Evolutionary conservation across 2,329 filamentous ascomycete species (phyloP), one percentile per base, ranked within the genome.

Genomic region (Annulohypoxylon truncatum): DNA sequence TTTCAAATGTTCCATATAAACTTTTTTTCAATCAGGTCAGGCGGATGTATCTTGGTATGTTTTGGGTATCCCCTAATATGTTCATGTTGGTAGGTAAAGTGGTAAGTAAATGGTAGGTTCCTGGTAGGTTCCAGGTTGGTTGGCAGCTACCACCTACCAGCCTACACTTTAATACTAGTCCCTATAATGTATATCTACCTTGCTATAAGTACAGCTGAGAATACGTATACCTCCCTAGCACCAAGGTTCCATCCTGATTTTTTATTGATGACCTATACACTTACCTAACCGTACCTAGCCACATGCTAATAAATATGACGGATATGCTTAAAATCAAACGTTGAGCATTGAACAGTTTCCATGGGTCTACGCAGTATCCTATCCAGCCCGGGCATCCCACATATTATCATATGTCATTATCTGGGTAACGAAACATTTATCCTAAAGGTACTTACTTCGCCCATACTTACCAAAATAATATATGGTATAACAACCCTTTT

Each of bases 171-270:
- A 47, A 55, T 53, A 53, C 24, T 26, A 31, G 10, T 4, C 28
- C 40, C 26, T 60, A 60, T 60, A 64, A 51, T 64, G 44, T 56
- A 64, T 56, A 56, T 57, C 29, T 66, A 56, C 56, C 61, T 64
- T 55, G 56, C 22, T 56, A 64, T 64, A 64, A 56, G 61, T 61
- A n/a, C n/a, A 61, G 31, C 31, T 31, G 28, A 29, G 22, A 24
- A 22, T 51, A 55, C 42, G 44, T 56, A 50, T 56, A 55, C 51
- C 38, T 46, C 46, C 26, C 8, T 26, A 42, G 15, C 38, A 10
- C 18, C 35, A 18, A 42, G 15, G 15, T 42, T 42, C 38, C 15
- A 42, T 42, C 38, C 7, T 42, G 38, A 42, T 42, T 42, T 42
- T 18, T 40, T 9, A 18, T 40, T 18, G 4, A 42, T 42, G 15